These are phyloP conservation scores for Tylopilus felleus DNA, from an alignment of 768 basidiomycete genomes.

Conservation along the genomic window DNA sequence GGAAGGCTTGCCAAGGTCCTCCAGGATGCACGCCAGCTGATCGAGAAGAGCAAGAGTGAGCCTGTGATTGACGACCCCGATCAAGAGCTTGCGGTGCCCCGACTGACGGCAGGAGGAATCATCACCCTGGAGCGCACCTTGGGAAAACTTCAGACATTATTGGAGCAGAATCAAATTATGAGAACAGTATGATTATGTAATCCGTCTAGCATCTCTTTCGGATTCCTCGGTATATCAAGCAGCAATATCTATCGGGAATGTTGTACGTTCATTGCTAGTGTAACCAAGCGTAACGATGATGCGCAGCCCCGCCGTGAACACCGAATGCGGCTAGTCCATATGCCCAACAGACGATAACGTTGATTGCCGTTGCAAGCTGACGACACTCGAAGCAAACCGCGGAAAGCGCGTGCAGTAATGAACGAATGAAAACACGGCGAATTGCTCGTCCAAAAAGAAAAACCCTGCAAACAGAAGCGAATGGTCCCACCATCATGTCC, in stretches of 20 bases:
- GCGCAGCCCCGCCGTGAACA: conserved; percentile 1
- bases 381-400: not conserved
- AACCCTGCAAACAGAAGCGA: conserved; percentile 11
- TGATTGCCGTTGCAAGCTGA: conserved; percentile 4
- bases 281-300: conserved; percentile 13
- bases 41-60: conserved; percentile 61
- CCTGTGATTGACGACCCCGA: conserved; percentile 22
- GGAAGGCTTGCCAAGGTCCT: conserved; percentile 70
- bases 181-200: conserved; percentile 17
- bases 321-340: not conserved
- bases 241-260: conserved; percentile 27
- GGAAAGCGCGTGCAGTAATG: conserved; percentile 16
- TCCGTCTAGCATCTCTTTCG: conserved; percentile 12
- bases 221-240: conserved; percentile 17
- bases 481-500: conserved; percentile 7
- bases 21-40: conserved; percentile 54
- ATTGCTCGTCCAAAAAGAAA: conserved; percentile 11
- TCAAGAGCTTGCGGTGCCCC: conserved; percentile 60
- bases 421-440: conserved; percentile 19
- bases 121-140: conserved; percentile 76
- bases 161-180: conserved; percentile 16
- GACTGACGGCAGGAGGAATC: conserved; percentile 74
- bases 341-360: conserved; percentile 11
- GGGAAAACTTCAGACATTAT: conserved; percentile 54
- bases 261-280: conserved; percentile 27